Conservation (phyloP, 352 stramenopile genomes). For the Discostella stelligera region DNA sequence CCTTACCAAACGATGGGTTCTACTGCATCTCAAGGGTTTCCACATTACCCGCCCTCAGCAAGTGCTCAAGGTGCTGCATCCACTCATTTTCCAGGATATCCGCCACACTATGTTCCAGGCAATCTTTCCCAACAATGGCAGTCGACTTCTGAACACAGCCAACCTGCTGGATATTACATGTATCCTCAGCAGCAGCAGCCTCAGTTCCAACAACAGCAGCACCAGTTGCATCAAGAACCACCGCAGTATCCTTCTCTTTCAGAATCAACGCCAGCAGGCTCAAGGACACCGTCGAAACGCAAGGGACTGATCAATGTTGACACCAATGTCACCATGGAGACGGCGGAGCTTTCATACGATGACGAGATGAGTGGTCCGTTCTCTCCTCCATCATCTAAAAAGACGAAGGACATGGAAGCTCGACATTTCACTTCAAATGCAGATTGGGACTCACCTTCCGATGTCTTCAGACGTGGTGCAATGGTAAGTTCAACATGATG, state of each 20-base stretch:
- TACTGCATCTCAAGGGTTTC: not conserved
- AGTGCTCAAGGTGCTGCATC: conserved; percentile 1
- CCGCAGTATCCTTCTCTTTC: not conserved
- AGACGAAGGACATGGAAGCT: conserved; percentile 15
- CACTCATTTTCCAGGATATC: conserved; percentile 14
- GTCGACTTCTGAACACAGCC: not conserved
- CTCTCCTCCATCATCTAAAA: conserved; percentile 44
- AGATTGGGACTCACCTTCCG: conserved; percentile 24
- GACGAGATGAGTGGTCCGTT: conserved; percentile 18
- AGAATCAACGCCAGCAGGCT: conserved; percentile 2
- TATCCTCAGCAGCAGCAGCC: conserved; percentile 16
- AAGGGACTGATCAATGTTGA: conserved; percentile 25
- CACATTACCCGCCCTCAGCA: conserved; percentile 12
- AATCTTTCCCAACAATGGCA: conserved; percentile 13
- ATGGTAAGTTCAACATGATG: conserved; percentile 3
- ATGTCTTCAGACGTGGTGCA: conserved; percentile 2
- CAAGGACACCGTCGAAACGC: conserved; percentile 29
- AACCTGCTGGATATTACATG: conserved; percentile 25
- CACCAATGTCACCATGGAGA: conserved; percentile 38
- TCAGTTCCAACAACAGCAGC: conserved; percentile 21
- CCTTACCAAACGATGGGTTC: conserved; percentile 22
- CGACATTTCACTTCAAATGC: not conserved
- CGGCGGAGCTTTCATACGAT: conserved; percentile 34
- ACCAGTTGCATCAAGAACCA: not conserved
- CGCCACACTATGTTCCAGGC: not conserved